phyloP scores from a whole-genome alignment of 345 rosid species.

The Nephelium lappaceum region DNA sequence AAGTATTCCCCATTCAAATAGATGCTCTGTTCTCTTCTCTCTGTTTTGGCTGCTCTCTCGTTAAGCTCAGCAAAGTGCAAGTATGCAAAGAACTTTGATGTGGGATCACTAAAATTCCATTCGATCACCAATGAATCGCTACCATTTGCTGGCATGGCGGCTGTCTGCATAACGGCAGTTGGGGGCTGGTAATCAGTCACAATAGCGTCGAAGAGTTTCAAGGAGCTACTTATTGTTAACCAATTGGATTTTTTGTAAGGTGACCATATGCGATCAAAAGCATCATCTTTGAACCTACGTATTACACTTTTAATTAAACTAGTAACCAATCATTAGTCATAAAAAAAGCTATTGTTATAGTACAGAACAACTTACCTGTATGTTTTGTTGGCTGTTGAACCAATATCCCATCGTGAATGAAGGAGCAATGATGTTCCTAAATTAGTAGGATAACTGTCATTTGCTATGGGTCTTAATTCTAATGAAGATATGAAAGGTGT shows the following conservation, averaged over 20 bases:
- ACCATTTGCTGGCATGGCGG: slow-evolving; percentile 9
- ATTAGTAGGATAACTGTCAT: background rate
- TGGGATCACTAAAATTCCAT: background rate
- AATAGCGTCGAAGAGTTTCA: background rate
- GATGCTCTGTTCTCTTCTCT: background rate
- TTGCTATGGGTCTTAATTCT: slow-evolving; percentile 18
- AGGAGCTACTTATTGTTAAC: background rate
- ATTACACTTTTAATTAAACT: background rate
- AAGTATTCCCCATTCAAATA: background rate
- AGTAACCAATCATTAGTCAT: too few relatives aligned
- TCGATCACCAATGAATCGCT: slow-evolving; percentile 2
- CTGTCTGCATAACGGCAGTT: slow-evolving; percentile 27
- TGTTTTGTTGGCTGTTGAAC: background rate
- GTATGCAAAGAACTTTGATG: slow-evolving; percentile 3
- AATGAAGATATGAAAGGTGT: slow-evolving; percentile 24
- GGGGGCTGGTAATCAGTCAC: slow-evolving; percentile 21
- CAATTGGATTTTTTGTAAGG: background rate
- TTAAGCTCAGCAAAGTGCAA: slow-evolving; percentile 31
- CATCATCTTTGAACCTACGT: background rate
- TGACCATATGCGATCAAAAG: background rate
- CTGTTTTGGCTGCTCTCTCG: slow-evolving; percentile 1
- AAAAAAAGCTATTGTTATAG: too few relatives aligned
- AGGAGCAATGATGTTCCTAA: background rate
- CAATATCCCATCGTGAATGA: background rate
- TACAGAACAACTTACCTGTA: background rate